Percentiles rank a stretch among this genome's conserved stretches.
phyloP scores from a whole-genome alignment of 176 grass and related monocot species.

The Alopecurus myosuroides region DNA sequence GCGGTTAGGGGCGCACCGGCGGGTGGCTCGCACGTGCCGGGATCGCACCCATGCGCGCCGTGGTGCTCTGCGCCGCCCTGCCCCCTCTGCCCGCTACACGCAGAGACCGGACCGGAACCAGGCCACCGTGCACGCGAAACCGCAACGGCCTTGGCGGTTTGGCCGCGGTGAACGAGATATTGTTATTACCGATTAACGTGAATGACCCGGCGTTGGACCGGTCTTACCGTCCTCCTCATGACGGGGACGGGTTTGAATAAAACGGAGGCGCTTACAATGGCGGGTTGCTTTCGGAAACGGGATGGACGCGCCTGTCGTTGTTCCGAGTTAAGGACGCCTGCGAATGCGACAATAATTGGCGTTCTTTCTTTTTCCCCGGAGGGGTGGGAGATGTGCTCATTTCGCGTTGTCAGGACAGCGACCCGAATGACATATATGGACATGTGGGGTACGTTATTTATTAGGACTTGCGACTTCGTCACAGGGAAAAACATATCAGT shows the following conservation, averaged over 20 bases:
- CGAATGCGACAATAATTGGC: neutral
- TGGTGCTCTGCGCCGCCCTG: neutral
- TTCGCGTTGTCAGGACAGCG: neutral
- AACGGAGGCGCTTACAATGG: neutral
- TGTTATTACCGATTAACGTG: neutral
- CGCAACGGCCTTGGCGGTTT: neutral
- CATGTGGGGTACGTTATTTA: neutral
- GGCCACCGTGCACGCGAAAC: neutral
- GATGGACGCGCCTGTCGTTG: neutral
- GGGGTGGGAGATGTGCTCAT: neutral
- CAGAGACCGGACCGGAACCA: neutral
- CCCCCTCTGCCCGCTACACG: constrained; percentile 24
- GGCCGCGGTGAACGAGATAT: neutral
- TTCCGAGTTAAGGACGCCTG: neutral
- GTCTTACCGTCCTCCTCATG: neutral
- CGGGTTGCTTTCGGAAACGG: neutral
- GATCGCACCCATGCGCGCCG: neutral
- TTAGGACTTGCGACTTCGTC: neutral
- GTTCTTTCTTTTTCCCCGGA: neutral
- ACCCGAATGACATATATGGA: neutral
- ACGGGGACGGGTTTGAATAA: neutral
- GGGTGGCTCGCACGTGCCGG: constrained; percentile 14
- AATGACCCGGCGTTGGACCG: neutral
- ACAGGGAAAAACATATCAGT: neutral
- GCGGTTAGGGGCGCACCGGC: constrained; percentile 28